phyloP scores from a whole-genome alignment of 73 alveolate genomes.

The Breviolum minutum region DNA sequence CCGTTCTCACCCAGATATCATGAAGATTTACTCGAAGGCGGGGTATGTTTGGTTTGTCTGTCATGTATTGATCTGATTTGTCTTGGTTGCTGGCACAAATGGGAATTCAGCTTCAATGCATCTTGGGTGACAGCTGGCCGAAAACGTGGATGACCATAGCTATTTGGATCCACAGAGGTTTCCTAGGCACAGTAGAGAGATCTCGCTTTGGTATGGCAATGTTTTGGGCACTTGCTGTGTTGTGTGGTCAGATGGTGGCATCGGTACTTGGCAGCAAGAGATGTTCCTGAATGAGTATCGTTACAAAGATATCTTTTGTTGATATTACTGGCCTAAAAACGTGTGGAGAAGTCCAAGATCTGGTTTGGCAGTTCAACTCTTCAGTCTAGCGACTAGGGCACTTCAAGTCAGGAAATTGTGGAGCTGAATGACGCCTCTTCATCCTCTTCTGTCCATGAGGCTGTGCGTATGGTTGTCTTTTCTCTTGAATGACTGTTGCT shows the following conservation, averaged over 20 bases:
- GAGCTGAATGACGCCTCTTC: neutral
- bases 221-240: neutral
- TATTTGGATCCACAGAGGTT: neutral
- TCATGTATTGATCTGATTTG: neutral
- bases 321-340: neutral
- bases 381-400: neutral
- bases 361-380: neutral
- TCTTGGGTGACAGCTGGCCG: no score
- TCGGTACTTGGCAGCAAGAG: slow-evolving; percentile 22
- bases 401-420: slow-evolving; percentile 3
- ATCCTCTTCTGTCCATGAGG: neutral
- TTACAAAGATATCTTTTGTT: neutral
- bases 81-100: no score
- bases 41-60: neutral
- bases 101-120: neutral
- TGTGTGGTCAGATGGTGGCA: neutral
- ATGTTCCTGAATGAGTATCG: no score
- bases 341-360: no score
- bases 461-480: neutral
- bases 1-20: slow-evolving; percentile 66
- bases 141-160: neutral
- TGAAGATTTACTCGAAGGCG: slow-evolving; percentile 83
- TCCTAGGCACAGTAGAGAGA: neutral
- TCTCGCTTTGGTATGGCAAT: neutral
- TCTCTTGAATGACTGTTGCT: neutral